Evolutionary conservation across 2,329 filamentous ascomycete genomes (phyloP).

Genomic region (Colletotrichum endophyticum): DNA sequence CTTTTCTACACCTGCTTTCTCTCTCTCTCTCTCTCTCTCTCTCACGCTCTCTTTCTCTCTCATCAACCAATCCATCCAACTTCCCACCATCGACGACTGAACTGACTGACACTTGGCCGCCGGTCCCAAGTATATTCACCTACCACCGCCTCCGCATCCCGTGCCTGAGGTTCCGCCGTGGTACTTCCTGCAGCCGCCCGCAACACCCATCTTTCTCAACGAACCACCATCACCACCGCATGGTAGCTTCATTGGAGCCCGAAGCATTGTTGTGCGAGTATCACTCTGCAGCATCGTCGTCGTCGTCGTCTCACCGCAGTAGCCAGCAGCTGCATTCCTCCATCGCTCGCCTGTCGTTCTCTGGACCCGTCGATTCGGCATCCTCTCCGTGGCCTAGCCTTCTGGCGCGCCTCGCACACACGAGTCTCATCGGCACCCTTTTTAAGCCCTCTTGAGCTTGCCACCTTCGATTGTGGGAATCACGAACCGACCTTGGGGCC

Average conservation of each 20-base stretch:
- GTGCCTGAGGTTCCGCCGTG: conserved; percentile 35
- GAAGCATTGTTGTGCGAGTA: conserved; percentile 52
- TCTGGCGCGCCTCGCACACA: not conserved
- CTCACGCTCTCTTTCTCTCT: conserved; percentile 15
- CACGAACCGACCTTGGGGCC: not conserved
- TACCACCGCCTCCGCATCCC: conserved; percentile 27
- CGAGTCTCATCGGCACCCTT: not conserved
- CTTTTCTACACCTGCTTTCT: not conserved
- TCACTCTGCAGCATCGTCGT: conserved; percentile 53
- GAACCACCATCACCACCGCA: conserved; percentile 51
- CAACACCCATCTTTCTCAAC: conserved; percentile 40
- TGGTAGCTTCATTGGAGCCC: conserved; percentile 52
- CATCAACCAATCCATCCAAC: not conserved
- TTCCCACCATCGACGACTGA: not conserved
- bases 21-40: not conserved
- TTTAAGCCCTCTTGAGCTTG: conserved; percentile 2
- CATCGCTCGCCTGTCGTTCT: conserved; percentile 38
- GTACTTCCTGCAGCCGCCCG: conserved; percentile 50
- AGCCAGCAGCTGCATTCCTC: conserved; percentile 27
- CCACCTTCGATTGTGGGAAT: not conserved
- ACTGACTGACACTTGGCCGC: not conserved
- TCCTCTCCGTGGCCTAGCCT: not conserved
- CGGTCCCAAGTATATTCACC: not conserved
- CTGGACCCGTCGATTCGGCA: not conserved
- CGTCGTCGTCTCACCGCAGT: conserved; percentile 49